These are phyloP conservation scores for Clathrospora elynae DNA, from an alignment of 2,329 filamentous ascomycete species.

Conservation along the genomic window DNA sequence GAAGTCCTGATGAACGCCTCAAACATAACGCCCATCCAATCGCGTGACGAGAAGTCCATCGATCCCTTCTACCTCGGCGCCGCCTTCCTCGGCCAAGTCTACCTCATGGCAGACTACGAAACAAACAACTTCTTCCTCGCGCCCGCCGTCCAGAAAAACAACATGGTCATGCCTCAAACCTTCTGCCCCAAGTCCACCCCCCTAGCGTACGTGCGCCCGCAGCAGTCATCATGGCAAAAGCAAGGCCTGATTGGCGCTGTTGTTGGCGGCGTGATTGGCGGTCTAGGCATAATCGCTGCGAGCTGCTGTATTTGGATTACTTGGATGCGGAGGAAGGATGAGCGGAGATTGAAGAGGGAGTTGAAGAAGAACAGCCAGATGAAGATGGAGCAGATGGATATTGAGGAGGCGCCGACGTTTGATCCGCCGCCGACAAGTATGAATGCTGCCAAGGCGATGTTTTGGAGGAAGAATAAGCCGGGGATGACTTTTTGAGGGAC, in stretches of 20 bases:
- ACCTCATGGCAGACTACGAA: slow-evolving; percentile 53
- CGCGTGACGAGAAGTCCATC: slow-evolving; percentile 33
- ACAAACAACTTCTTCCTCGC: slow-evolving; percentile 50
- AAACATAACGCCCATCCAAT: slow-evolving; percentile 46
- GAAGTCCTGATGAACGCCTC: slow-evolving; percentile 48
- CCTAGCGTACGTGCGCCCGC: slow-evolving; percentile 36
- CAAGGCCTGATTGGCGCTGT: slow-evolving; percentile 49
- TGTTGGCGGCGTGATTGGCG: slow-evolving; percentile 47
- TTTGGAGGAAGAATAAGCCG: slow-evolving; percentile 40
- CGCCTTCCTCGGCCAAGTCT: slow-evolving; percentile 52
- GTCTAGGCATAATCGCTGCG: slow-evolving; percentile 36
- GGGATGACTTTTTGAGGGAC: slow-evolving; percentile 7
- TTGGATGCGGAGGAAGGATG: slow-evolving; percentile 36
- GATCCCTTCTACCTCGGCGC: slow-evolving; percentile 47
- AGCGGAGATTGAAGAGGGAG: slow-evolving; percentile 35
- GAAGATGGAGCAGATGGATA: slow-evolving; percentile 42
- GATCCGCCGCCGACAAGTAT: slow-evolving; percentile 39
- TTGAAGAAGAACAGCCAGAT: slow-evolving; percentile 33
- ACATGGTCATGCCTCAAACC: slow-evolving; percentile 49
- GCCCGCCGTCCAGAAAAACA: slow-evolving; percentile 46
- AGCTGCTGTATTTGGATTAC: slow-evolving; percentile 38
- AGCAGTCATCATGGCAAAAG: slow-evolving; percentile 36
- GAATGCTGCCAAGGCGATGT: slow-evolving; percentile 31
- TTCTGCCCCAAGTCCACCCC: slow-evolving; percentile 50
- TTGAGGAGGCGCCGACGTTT: slow-evolving; percentile 41